A percentile compares a stretch with the other conserved stretches of the same genome.
These are phyloP conservation scores for Anthracocystis panici-leucophaei DNA, from an alignment of 1,284 basidiomycete genomes.

Conservation along the genomic window DNA sequence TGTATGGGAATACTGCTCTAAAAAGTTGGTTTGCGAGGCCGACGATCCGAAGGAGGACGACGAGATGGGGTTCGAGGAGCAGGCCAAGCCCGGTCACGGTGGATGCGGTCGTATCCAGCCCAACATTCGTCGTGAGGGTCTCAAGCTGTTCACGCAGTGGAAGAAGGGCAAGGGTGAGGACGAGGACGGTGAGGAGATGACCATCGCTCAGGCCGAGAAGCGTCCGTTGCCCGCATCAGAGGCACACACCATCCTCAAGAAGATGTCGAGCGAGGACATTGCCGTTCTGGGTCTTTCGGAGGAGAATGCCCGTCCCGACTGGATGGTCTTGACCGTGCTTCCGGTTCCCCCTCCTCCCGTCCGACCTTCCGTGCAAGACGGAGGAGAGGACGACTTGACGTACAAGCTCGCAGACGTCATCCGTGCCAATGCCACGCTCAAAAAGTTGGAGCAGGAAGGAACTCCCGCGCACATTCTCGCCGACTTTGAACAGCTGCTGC, in stretches of 20 bases:
- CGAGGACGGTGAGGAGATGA: conserved; percentile 75
- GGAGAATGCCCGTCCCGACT: conserved; percentile 95
- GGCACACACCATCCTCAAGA: conserved; percentile 77
- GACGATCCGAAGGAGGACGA: conserved; percentile 73
- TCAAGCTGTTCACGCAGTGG: conserved; percentile 96
- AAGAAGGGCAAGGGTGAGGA: conserved; percentile 89
- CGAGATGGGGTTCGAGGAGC: conserved; percentile 70
- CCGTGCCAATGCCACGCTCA: conserved; percentile 91
- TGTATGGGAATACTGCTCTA: conserved; percentile 69
- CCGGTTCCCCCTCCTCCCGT: conserved; percentile 98
- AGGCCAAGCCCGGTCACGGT: conserved; percentile 77
- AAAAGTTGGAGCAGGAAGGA: conserved; percentile 94
- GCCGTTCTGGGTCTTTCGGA: conserved; percentile 91
- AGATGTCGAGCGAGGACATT: conserved; percentile 85
- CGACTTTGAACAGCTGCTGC: conserved; percentile 92
- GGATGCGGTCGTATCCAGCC: conserved; percentile 96
- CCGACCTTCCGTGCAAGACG: conserved; percentile 95
- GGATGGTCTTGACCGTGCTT: conserved; percentile 99
- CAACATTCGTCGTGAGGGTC: conserved; percentile 89
- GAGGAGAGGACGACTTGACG: conserved; percentile 97
- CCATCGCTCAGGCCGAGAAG: conserved; percentile 86
- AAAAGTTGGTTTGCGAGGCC: conserved; percentile 74
- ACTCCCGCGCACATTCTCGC: conserved; percentile 95
- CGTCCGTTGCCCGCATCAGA: conserved; percentile 87
- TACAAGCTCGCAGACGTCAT: conserved; percentile 98